Conservation (phyloP, 78 protist genomes). For the Guillardia theta region DNA sequence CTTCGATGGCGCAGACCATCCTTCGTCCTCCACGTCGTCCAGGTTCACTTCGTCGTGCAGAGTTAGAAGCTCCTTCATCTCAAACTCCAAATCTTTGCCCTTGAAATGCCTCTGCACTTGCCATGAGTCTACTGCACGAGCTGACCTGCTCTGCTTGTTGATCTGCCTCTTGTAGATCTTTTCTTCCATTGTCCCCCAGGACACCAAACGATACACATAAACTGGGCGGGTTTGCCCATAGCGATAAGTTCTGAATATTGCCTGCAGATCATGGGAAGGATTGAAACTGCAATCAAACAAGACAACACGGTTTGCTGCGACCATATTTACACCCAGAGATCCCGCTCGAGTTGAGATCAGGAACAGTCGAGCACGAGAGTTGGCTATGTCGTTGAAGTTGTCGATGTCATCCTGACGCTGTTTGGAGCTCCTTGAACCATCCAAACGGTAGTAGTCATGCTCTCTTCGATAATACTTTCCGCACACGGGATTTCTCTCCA, state of each 20-base stretch:
- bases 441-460: not conserved
- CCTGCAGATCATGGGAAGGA: conserved; percentile 13
- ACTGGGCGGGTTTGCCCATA: not conserved
- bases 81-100: too few species aligned
- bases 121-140: not conserved
- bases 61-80: too few species aligned
- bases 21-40: too few species aligned
- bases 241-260: not conserved
- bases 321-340: not conserved
- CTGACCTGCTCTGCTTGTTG: conserved; percentile 34
- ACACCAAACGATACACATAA: conserved; percentile 70
- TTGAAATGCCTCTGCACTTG: too few species aligned
- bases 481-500: not conserved
- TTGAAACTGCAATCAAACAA: conserved; percentile 10
- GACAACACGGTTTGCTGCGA: conserved; percentile 1
- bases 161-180: conserved; percentile 80
- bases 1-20: too few species aligned
- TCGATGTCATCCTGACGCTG: not conserved
- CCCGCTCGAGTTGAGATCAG: not conserved
- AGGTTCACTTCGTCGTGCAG: too few species aligned
- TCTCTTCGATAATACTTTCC: not conserved
- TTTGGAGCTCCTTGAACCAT: not conserved
- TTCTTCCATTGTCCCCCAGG: conserved; percentile 78
- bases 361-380: not conserved
- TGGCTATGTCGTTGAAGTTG: not conserved